These are phyloP conservation scores for Phaeosphaeria sp. DNA, from an alignment of 2,329 filamentous ascomycete species.

Conservation along the genomic window DNA sequence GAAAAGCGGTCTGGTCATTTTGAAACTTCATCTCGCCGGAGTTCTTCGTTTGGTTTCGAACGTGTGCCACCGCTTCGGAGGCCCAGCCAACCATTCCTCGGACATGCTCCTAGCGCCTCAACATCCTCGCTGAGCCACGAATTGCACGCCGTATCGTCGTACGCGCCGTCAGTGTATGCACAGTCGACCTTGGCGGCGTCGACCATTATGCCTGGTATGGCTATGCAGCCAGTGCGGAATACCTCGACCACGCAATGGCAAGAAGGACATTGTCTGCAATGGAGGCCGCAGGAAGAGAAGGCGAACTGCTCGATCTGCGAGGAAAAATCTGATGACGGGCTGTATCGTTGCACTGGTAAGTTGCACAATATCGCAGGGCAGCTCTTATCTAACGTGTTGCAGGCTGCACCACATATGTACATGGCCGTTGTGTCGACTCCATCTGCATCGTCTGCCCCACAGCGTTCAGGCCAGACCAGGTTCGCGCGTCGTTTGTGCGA, in stretches of 20 bases:
- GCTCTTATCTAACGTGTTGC: slow-evolving; percentile 27
- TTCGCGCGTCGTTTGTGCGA: slow-evolving; percentile 71
- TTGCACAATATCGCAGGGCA: slow-evolving; percentile 15
- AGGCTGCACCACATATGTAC: slow-evolving; percentile 65
- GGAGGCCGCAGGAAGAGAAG: slow-evolving; percentile 64
- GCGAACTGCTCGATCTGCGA: slow-evolving; percentile 77
- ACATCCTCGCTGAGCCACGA: slow-evolving; percentile 68
- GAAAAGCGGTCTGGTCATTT: slow-evolving; percentile 97
- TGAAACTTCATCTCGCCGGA: slow-evolving; percentile 53
- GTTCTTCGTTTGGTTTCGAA: slow-evolving; percentile 71
- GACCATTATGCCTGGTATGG: slow-evolving; percentile 85
- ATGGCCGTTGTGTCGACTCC: slow-evolving; percentile 65
- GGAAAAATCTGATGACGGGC: slow-evolving; percentile 74
- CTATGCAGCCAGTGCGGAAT: slow-evolving; percentile 78
- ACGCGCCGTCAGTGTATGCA: slow-evolving; percentile 83
- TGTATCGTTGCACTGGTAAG: slow-evolving; percentile 72
- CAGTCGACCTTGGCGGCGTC: slow-evolving; percentile 86
- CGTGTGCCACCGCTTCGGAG: slow-evolving; percentile 70
- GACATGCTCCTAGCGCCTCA: slow-evolving; percentile 68
- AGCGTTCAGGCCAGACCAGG: slow-evolving; percentile 70
- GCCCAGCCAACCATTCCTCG: slow-evolving; percentile 71
- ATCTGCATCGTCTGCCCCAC: slow-evolving; percentile 71
- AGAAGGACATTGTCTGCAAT: slow-evolving; percentile 82
- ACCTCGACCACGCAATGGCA: slow-evolving; percentile 84
- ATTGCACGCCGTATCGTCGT: slow-evolving; percentile 59